A percentile compares a stretch with the other conserved stretches of the same genome.
Conservation (phyloP, 2,329 filamentous ascomycete genomes). For the Talaromyces sp. region DNA sequence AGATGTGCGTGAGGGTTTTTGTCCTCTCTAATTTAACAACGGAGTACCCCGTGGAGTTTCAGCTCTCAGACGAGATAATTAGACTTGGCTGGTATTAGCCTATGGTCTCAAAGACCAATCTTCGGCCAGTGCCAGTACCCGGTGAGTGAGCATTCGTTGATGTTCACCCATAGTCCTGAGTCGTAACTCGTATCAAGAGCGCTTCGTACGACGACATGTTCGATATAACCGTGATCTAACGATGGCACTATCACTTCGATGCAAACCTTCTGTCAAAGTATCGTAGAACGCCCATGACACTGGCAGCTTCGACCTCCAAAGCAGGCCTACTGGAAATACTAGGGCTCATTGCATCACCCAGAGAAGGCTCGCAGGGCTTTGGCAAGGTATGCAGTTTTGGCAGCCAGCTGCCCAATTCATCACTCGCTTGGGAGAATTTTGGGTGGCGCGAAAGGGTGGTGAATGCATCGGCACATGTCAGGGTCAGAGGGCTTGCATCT, state of each 20-base stretch:
- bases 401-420: constrained; percentile 72
- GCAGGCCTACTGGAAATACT: constrained; percentile 43
- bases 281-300: constrained; percentile 80
- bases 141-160: not conserved
- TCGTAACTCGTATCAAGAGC: not conserved
- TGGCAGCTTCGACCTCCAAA: constrained; percentile 76
- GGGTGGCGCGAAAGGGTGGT: constrained; percentile 73
- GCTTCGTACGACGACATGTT: not conserved
- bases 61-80: not conserved
- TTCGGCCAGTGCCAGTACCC: not conserved
- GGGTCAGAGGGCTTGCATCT: constrained; percentile 47
- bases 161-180: not conserved
- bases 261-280: constrained; percentile 72
- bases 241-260: constrained; percentile 26
- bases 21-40: not conserved
- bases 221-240: not conserved
- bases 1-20: not conserved
- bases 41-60: not conserved
- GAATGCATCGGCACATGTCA: constrained; percentile 73
- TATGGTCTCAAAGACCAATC: not conserved
- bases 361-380: constrained; percentile 31
- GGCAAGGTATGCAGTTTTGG: constrained; percentile 63
- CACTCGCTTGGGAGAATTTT: constrained; percentile 67
- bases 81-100: not conserved
- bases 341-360: constrained; percentile 20